Conservation (phyloP, 2,329 filamentous ascomycete genomes). For the Pseudocercospora musae region DNA sequence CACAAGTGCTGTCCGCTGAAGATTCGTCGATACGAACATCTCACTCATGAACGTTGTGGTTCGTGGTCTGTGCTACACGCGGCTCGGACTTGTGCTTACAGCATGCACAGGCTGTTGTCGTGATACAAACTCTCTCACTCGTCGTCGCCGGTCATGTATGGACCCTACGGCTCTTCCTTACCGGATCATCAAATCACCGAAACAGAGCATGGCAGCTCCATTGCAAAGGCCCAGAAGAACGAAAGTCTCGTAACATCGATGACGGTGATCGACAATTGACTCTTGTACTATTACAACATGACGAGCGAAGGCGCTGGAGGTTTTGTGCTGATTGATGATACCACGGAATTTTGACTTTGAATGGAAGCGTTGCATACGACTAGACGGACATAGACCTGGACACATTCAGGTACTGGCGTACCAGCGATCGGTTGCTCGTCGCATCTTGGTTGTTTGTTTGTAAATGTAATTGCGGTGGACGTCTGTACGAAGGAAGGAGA, state of each 20-base stretch:
- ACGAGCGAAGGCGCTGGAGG: neutral
- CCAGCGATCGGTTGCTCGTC: neutral
- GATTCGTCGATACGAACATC: slow-evolving; percentile 15
- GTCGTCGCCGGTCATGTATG: slow-evolving; percentile 11
- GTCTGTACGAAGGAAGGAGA: too few relatives aligned
- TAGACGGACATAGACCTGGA: neutral
- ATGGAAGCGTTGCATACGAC: neutral
- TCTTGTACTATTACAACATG: neutral
- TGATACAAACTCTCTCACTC: slow-evolving; percentile 19
- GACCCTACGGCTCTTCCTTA: slow-evolving; percentile 5
- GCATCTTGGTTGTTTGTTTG: neutral
- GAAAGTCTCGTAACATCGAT: slow-evolving; percentile 4
- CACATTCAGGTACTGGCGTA: neutral
- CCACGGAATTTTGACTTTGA: neutral
- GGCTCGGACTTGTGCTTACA: neutral
- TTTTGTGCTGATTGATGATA: neutral
- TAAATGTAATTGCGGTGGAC: too few relatives aligned
- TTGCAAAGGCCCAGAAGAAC: slow-evolving; percentile 3
- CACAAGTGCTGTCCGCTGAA: slow-evolving; percentile 21
- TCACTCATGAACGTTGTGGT: slow-evolving; percentile 19
- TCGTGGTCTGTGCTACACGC: neutral
- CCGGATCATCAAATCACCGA: neutral
- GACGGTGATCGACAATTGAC: neutral
- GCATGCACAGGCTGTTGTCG: slow-evolving; percentile 13
- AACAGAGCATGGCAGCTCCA: slow-evolving; percentile 3